Evolutionary conservation across 805 yeast genomes (phyloP).

Genomic region (Jamesozyma piceae): DNA sequence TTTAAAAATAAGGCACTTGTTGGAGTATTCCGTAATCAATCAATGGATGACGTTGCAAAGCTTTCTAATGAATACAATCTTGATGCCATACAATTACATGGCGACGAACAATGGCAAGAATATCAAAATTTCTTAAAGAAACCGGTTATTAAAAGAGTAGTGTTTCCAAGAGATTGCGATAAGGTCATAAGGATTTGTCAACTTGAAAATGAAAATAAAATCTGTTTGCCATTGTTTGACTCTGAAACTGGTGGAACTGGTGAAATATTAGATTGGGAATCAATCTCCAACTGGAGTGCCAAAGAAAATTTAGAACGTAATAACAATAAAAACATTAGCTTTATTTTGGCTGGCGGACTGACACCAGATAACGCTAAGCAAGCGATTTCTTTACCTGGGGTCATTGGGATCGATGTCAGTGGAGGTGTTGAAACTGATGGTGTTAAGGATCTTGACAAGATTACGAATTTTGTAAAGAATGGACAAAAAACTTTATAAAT

Average conservation of each 20-base stretch:
- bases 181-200: conserved; percentile 29
- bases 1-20: conserved; percentile 60
- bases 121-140: conserved; percentile 31
- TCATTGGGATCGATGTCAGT: conserved; percentile 88
- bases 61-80: conserved; percentile 37
- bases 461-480: conserved; percentile 45
- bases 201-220: neutral
- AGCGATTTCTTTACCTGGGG: conserved; percentile 46
- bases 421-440: conserved; percentile 89
- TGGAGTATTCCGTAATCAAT: conserved; percentile 86
- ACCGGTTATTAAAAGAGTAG: conserved; percentile 69
- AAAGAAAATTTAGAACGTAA: conserved; percentile 18
- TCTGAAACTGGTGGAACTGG: conserved; percentile 94
- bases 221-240: conserved; percentile 52
- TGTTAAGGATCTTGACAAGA: conserved; percentile 57
- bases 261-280: conserved; percentile 62
- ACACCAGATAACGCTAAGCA: conserved; percentile 58
- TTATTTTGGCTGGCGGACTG: conserved; percentile 83
- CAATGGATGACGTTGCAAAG: conserved; percentile 47
- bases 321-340: conserved; percentile 31
- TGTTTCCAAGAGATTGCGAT: conserved; percentile 44
- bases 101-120: conserved; percentile 41
- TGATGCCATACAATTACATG: conserved; percentile 86
- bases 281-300: conserved; percentile 33
- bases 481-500: conserved; percentile 30